phyloP scores from a whole-genome alignment of 2,329 filamentous ascomycete genomes.

The Parastagonospora avenae region DNA sequence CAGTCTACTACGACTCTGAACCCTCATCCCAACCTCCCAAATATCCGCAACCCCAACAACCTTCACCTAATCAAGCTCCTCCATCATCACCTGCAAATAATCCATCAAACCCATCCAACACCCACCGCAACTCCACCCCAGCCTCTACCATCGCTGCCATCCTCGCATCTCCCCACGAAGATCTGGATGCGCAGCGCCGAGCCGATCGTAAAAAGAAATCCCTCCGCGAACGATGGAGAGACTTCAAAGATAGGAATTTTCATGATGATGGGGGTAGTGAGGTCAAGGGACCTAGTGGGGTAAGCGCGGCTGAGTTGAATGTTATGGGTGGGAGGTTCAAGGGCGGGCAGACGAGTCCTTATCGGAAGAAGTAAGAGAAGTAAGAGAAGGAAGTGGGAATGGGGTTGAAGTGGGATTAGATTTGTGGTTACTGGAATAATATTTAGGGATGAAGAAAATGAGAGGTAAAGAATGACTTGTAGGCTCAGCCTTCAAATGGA shows the following conservation, averaged over 20 bases:
- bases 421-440: background rate
- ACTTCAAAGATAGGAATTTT: slow-evolving; percentile 11
- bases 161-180: slow-evolving; percentile 4
- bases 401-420: background rate
- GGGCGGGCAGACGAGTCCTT: background rate
- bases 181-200: slow-evolving; percentile 11
- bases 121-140: slow-evolving; percentile 1
- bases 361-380: slow-evolving; percentile 3
- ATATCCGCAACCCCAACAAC: background rate
- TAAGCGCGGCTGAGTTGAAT: slow-evolving; percentile 7
- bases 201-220: slow-evolving; percentile 10
- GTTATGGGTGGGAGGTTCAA: slow-evolving; percentile 3
- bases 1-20: slow-evolving; percentile 12
- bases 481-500: too few relatives aligned
- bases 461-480: too few relatives aligned
- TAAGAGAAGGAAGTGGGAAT: too few relatives aligned
- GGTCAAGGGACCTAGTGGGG: background rate
- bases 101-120: background rate
- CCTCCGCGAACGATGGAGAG: slow-evolving; percentile 12
- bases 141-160: slow-evolving; percentile 8
- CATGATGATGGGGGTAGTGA: background rate
- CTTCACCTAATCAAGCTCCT: background rate
- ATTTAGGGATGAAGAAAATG: too few relatives aligned
- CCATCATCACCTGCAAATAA: background rate
- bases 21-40: slow-evolving; percentile 13